These are phyloP conservation scores for Ettlia oleoabundans DNA, from an alignment of 139 green algal species.

Conservation along the genomic window DNA sequence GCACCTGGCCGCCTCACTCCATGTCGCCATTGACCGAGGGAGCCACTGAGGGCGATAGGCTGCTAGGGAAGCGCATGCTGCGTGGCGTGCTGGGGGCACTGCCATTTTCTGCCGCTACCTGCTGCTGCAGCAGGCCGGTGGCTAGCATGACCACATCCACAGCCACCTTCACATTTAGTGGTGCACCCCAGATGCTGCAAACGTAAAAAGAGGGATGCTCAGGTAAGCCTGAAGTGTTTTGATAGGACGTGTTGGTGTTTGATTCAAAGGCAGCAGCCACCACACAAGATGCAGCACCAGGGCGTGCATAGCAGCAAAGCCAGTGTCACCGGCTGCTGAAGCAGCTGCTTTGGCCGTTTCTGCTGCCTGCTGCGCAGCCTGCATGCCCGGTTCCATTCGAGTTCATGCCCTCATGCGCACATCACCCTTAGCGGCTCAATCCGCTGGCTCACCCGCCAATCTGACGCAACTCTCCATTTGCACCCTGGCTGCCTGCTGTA, in stretches of 20 bases:
- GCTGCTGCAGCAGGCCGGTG: constrained; percentile 36
- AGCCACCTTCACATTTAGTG: constrained; percentile 43
- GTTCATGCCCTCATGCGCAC: too few species aligned
- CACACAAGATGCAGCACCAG: too few species aligned
- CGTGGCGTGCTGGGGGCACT: neutral
- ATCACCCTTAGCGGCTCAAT: too few species aligned
- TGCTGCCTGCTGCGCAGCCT: too few species aligned
- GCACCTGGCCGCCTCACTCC: neutral
- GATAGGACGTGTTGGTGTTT: too few species aligned
- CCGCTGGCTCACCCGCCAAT: too few species aligned
- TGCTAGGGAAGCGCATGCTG: constrained; percentile 11
- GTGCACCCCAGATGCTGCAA: constrained; percentile 40
- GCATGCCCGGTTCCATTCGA: too few species aligned
- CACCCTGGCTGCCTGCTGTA: too few species aligned
- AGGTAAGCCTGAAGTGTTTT: too few species aligned
- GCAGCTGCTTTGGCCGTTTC: neutral
- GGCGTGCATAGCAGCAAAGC: too few species aligned
- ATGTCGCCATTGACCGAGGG: constrained; percentile 18
- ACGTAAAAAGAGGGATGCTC: neutral
- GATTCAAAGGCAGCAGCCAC: too few species aligned
- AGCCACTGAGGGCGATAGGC: neutral
- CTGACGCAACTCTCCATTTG: neutral
- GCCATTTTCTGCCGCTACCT: neutral
- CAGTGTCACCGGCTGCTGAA: neutral
- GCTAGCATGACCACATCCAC: constrained; percentile 33